A percentile compares a stretch with the other conserved stretches of the same genome.
Evolutionary conservation across 1,284 basidiomycete species (phyloP).

Genomic region (Singerocomus inundabilis): DNA sequence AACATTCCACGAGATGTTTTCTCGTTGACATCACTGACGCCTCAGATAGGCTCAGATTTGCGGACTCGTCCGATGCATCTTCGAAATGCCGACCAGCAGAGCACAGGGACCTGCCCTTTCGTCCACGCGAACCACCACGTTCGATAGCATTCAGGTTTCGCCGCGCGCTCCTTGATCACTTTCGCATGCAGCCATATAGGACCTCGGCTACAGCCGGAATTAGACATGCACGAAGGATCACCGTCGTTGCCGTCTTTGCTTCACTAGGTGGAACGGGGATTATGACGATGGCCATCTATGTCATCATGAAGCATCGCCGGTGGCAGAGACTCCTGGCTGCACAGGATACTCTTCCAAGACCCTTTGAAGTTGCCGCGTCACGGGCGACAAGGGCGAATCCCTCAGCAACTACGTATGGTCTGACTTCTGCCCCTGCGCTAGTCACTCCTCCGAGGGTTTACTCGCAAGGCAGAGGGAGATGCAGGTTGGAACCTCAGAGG

Average conservation of each 20-base stretch:
- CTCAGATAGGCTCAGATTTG: not conserved
- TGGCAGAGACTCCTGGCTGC: conserved; percentile 11
- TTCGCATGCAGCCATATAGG: conserved; percentile 7
- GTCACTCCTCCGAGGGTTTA: conserved; percentile 4
- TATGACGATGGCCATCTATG: conserved; percentile 9
- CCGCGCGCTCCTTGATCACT: not conserved
- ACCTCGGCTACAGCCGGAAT: not conserved
- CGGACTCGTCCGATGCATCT: not conserved
- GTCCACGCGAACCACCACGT: not conserved
- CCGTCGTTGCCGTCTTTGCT: conserved; percentile 16
- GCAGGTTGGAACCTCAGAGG: not conserved
- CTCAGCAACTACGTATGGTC: not conserved
- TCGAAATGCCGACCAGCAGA: conserved; percentile 15
- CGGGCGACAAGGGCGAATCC: not conserved
- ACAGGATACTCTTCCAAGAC: conserved; percentile 30
- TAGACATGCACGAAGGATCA: conserved; percentile 5
- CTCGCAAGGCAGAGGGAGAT: not conserved
- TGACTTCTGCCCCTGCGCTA: not conserved
- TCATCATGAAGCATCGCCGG: conserved; percentile 11
- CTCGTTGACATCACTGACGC: conserved; percentile 2
- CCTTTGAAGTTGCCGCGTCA: conserved; percentile 19
- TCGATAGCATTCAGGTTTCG: not conserved
- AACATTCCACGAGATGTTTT: not conserved
- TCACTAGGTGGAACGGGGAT: conserved; percentile 25
- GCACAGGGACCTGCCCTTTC: not conserved